These are phyloP conservation scores for Irpex lacteus DNA, from an alignment of 1,284 basidiomycete species.

Conservation along the genomic window DNA sequence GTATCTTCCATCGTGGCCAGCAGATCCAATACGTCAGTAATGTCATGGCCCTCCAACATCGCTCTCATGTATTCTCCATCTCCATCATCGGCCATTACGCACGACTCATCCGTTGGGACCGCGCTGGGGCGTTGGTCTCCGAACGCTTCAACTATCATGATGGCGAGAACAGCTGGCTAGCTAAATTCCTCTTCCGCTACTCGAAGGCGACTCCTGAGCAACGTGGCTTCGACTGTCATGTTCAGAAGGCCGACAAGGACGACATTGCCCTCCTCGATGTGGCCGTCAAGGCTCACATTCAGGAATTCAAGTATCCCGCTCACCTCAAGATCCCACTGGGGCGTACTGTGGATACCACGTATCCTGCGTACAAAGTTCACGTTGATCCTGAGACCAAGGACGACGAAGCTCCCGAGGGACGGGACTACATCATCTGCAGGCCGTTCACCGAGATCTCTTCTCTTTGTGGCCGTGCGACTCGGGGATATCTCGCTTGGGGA, in stretches of 20 bases:
- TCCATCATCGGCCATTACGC: slow-evolving; percentile 13
- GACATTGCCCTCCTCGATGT: background rate
- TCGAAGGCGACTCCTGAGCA: slow-evolving; percentile 9
- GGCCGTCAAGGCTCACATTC: background rate
- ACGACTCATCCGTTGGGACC: slow-evolving; percentile 19
- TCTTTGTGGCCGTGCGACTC: background rate
- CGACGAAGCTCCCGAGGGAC: background rate
- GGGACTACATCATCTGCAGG: background rate
- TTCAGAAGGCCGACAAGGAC: background rate
- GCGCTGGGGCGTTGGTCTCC: slow-evolving; percentile 17
- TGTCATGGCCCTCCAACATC: slow-evolving; percentile 17
- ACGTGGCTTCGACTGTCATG: slow-evolving; percentile 19
- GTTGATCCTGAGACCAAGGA: background rate
- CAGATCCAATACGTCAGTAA: slow-evolving; percentile 7
- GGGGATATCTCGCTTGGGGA: background rate
- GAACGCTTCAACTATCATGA: slow-evolving; percentile 12
- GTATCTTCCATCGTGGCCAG: background rate
- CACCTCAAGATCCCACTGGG: background rate
- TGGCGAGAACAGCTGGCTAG: background rate
- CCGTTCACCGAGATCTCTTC: background rate
- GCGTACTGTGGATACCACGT: background rate
- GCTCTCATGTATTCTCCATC: slow-evolving; percentile 16
- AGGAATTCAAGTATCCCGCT: background rate
- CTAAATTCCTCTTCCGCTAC: slow-evolving; percentile 21
- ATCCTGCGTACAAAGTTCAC: background rate